A percentile compares a stretch with the other conserved stretches of the same genome.
phyloP scores from a whole-genome alignment of 768 basidiomycete genomes.

The Leccinum imitatum region DNA sequence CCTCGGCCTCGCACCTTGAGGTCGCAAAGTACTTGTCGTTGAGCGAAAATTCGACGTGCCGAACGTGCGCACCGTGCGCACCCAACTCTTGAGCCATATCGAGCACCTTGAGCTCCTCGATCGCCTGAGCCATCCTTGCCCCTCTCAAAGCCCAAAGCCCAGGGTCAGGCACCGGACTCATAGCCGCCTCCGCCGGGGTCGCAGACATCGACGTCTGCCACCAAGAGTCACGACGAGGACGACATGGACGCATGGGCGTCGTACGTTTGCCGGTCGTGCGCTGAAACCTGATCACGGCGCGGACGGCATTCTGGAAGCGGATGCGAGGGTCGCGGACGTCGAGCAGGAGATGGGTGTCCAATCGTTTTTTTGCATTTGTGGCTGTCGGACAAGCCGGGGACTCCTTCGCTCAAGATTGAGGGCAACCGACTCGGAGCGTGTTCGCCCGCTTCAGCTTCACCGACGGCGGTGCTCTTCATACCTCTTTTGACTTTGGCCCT shows the following conservation, averaged over 20 bases:
- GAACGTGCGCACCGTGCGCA: conserved; percentile 48
- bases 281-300: conserved; percentile 43
- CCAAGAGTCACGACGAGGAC: conserved; percentile 29
- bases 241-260: conserved; percentile 19
- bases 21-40: conserved; percentile 56
- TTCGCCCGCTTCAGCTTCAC: neutral
- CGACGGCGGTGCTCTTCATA: neutral
- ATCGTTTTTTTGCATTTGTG: neutral
- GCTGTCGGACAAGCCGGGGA: neutral
- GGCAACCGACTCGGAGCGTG: neutral
- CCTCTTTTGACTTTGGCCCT: neutral
- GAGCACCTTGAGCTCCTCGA: conserved; percentile 42
- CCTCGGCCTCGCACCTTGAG: conserved; percentile 39
- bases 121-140: conserved; percentile 38
- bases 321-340: conserved; percentile 26
- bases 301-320: conserved; percentile 41
- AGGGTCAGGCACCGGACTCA: conserved; percentile 21
- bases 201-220: conserved; percentile 20
- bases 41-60: conserved; percentile 57
- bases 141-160: conserved; percentile 32
- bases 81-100: conserved; percentile 38
- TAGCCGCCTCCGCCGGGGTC: neutral
- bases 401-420: neutral
- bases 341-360: conserved; percentile 12
- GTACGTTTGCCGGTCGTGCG: conserved; percentile 29